Evolutionary conservation across 2,329 filamentous ascomycete species (phyloP), one percentile per base, ranked within the genome.

Genomic region (Apiospora pterosperma): DNA sequence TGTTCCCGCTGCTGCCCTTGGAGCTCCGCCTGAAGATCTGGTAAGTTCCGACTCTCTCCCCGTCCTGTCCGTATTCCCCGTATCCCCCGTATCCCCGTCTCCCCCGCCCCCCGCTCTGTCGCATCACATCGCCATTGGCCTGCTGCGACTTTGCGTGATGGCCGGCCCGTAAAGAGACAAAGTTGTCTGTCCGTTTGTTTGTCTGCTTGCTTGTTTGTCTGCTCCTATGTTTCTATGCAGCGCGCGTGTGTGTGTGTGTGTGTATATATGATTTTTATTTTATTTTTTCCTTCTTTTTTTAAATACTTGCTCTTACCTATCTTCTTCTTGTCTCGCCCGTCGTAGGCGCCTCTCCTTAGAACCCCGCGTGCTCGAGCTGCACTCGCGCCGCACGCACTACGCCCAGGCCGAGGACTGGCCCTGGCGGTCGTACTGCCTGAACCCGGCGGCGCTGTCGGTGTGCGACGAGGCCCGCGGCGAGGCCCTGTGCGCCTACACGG

Each of bases 11-110:
- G 7, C 69, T 79, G 1, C 77, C 77, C 14, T 62, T 75, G 5
- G 77, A 79, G 66, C 67, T 79, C 28, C 75, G 77, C 39, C 69
- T 77, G 64, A 70, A 74, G 60, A 75, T 79, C 61, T 79, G 76
- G 77, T 60, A 36, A 38, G 36, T 36, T 10, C 48, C 28, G 48
- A 31, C 6, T n/a, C 28, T 28, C 5, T 48, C 16, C 44, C 41
- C n/a, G n/a, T 38, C 11, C n/a, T n/a, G n/a, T n/a, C n/a, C n/a
- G n/a, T n/a, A n/a, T n/a, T 48, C 42, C 42, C 42, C 42, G 42
- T 25, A 10, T 31, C 48, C 16, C n/a, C 19, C 10, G 16, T n/a
- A n/a, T 48, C 42, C 42, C 42, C 42, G 42, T 25, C 21, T 31
- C 48, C 16, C n/a, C 19, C 10, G 16, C 48, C 25, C 48, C 48